Evolutionary conservation across 73 alveolate genomes (phyloP).

Genomic region (Paramecium biaurelia): DNA sequence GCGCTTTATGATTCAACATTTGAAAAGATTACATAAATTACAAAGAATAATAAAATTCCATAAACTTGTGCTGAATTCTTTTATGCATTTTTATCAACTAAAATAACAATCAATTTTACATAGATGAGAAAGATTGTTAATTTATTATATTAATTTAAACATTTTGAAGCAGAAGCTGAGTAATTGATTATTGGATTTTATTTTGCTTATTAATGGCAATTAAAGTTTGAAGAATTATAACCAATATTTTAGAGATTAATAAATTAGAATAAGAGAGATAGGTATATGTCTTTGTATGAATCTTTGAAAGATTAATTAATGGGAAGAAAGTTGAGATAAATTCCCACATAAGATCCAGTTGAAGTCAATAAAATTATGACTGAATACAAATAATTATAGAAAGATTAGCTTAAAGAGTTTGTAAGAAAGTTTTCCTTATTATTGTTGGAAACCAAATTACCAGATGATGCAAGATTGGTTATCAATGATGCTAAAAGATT

Average conservation of each 20-base stretch:
- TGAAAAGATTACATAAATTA: not conserved
- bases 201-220: not conserved
- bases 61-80: constrained; percentile 29
- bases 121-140: not conserved
- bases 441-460: not conserved
- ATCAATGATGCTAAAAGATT: constrained; percentile 29
- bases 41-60: not conserved
- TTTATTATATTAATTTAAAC: not conserved
- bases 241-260: not conserved
- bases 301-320: not conserved
- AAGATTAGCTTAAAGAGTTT: not conserved
- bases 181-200: not conserved
- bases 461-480: constrained; percentile 22
- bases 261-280: not conserved
- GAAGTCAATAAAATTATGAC: not conserved
- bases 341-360: not conserved
- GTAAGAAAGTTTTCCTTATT: not conserved
- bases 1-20: not conserved
- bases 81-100: not conserved
- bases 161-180: constrained; percentile 28
- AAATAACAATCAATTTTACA: not conserved
- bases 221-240: not conserved
- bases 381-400: not conserved
- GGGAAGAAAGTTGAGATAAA: not conserved
- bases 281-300: constrained; percentile 47